phyloP scores from a whole-genome alignment of 306 rosid species.

The Cucumis cinereus region DNA sequence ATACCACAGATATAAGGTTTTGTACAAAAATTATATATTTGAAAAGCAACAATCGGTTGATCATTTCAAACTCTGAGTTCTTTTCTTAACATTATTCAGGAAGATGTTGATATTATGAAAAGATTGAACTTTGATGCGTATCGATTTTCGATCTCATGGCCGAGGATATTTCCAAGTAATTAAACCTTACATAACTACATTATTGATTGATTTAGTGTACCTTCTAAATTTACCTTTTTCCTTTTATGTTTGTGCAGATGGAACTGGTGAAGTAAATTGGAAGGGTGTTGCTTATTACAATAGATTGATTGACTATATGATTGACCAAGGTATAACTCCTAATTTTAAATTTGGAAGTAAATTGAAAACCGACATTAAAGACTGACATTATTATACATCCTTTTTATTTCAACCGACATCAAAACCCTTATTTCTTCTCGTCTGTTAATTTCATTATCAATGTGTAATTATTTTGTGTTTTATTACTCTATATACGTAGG shows the following conservation, averaged over 20 bases:
- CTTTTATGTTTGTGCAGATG: conserved; percentile 31
- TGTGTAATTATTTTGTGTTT: background rate
- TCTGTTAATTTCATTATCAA: background rate
- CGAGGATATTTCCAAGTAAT: conserved; percentile 82
- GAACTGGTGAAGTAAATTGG: conserved; percentile 76
- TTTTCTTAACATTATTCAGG: conserved; percentile 23
- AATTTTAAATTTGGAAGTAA: background rate
- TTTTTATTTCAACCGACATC: too few species aligned
- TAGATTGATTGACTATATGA: conserved; percentile 56
- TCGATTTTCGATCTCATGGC: conserved; percentile 89
- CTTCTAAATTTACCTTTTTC: background rate
- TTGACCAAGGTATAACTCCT: conserved; percentile 38
- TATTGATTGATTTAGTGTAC: background rate
- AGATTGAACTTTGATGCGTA: conserved; percentile 65
- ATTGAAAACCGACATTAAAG: too few species aligned
- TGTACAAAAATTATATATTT: background rate
- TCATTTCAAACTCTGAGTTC: background rate
- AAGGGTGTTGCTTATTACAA: conserved; percentile 87
- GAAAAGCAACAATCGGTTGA: too few species aligned
- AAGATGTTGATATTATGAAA: conserved; percentile 62
- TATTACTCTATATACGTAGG: conserved; percentile 34
- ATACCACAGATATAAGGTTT: conserved; percentile 75
- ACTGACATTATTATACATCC: too few species aligned
- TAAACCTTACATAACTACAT: too few species aligned
- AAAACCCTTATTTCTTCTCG: background rate